Base-by-base conservation (phyloP, 1,139 yeast genomes). In the Sporopachydermia cereana region DNA sequence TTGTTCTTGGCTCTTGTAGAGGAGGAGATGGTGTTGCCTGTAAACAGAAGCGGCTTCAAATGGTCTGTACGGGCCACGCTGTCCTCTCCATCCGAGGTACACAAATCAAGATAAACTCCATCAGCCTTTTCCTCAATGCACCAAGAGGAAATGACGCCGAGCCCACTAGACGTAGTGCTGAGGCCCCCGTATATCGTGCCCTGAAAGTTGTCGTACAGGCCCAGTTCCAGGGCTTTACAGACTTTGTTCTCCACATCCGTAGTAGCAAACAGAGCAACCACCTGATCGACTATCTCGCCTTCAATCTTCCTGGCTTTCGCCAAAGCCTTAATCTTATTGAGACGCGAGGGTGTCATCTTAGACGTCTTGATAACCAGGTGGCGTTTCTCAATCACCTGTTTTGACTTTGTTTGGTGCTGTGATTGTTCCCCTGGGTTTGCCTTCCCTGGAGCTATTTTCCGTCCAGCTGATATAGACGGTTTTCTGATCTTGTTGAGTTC, bases 231-330 rank as follows among this genome's bases (percentile, higher is more conserved):
- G n/a, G 43, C 43, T 16, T 41, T 17, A 5, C 36, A 7, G 16
- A 41, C 43, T 23, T 41, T 41, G n/a, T 12, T 21, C 18, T 41
- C 36, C 14, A 41, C 31, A 7, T 20, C 20, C 14, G 30, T 41
- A n/a, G 14, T 12, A 5, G 20, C 16, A 14, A 41, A 41, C 4
- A 41, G 16, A 14, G 53, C 48, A 36, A 60, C 50, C 20, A 60
- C 63, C 18, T 57, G 50, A 41, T 60, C 60, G 17, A 60, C 62
- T 2, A 60, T 57, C 16, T 54, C 57, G 30, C 53, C 48, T 29
- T 56, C 59, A 45, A 60, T 58, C 17, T 58, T 59, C 52, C 60
- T 58, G 24, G 50, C 56, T 3, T 41, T 45, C 2, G 64, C 64
- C 44, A 60, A 52, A 24, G 47, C 46, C 41, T 56, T 54, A 45